Base-by-base conservation (phyloP, 2,329 filamentous ascomycete genomes). In the Dactylellina leptospora region DNA sequence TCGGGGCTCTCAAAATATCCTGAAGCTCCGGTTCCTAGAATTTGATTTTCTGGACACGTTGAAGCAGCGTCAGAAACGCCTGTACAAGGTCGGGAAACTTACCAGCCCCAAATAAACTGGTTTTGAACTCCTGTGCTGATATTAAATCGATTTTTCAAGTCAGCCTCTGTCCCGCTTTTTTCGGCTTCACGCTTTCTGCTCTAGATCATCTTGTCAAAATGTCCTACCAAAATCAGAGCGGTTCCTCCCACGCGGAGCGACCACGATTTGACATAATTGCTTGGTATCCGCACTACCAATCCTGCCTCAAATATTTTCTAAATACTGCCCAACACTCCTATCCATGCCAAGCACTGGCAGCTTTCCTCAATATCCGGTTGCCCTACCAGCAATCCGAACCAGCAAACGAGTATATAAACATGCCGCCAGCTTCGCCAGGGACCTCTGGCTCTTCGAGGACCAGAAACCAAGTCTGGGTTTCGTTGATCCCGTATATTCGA, bases 281-380 rank as follows among this genome's bases (percentile, higher is more conserved):
- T 72, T 97, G 95, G 95, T 90, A 96, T 79, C 90, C 91, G 8
- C 89, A 90, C 70, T 96, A 96, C 79, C 89, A 95, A 80, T 92
- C 88, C 75, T 99, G 95, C 81, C 88, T 93, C 75, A 87, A 87
- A 64, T 97, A 93, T 82, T 99, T 97, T 78, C 83, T 97, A 77
- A 91, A 97, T 77, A 88, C 93, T 78, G 92, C 92, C 4, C 93
- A 97, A 79, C 88, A 96, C 79, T 90, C 88, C 74, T 85, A 84
- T 16, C 86, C 89, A 8, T 91, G 96, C 11, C 93, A 97, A 81
- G 91, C 92, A 6, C 86, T 97, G 50, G 92, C 92, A 18, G 90
- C 92, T 4, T 92, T 95, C 79, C 83, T 97, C 81, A 97, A 97
- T 80, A 97, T 97, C 78, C 87, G 87, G 74, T 85, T 97, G 0